Percentiles rank a stretch among this genome's conserved stretches.
These are phyloP conservation scores for Ascochyta fabae DNA, from an alignment of 2,329 filamentous ascomycete species.

Conservation along the genomic window DNA sequence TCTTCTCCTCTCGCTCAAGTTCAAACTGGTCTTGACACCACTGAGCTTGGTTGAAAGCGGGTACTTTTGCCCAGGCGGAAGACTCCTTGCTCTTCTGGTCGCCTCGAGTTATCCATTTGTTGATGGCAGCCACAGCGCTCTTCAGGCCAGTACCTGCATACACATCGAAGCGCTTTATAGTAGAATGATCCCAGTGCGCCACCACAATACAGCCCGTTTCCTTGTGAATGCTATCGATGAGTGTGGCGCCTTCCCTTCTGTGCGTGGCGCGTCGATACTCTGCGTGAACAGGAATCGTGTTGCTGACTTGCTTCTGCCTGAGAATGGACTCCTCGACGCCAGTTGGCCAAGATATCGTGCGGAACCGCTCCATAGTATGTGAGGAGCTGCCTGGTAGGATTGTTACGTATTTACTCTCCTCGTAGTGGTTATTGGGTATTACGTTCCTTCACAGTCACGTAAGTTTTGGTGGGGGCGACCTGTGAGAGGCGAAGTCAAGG, in stretches of 20 bases:
- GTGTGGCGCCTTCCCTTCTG: constrained; percentile 19
- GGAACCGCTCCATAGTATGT: neutral
- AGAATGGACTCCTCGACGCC: constrained; percentile 5
- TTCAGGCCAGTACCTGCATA: constrained; percentile 29
- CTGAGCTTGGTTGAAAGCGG: constrained; percentile 29
- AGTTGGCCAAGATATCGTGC: constrained; percentile 2
- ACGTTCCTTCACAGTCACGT: neutral
- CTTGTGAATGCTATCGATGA: constrained; percentile 23
- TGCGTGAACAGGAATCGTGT: constrained; percentile 23
- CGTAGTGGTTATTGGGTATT: neutral
- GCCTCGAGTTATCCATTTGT: constrained; percentile 38
- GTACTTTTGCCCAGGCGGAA: constrained; percentile 37
- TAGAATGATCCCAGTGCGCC: constrained; percentile 16
- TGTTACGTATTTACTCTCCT: no score
- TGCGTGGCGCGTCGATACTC: constrained; percentile 26
- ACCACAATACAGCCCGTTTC: constrained; percentile 30
- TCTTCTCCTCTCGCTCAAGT: constrained; percentile 23
- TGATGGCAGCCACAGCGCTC: constrained; percentile 26
- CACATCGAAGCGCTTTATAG: constrained; percentile 33
- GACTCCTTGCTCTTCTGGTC: constrained; percentile 28
- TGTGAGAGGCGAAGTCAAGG: constrained; percentile 1
- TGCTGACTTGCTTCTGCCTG: constrained; percentile 1
- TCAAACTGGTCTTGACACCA: constrained; percentile 35
- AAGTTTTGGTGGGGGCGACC: neutral
- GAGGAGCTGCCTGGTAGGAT: neutral